Conservation (phyloP, 805 yeast genomes). For the Wickerhamomyces chaumierensis region DNA sequence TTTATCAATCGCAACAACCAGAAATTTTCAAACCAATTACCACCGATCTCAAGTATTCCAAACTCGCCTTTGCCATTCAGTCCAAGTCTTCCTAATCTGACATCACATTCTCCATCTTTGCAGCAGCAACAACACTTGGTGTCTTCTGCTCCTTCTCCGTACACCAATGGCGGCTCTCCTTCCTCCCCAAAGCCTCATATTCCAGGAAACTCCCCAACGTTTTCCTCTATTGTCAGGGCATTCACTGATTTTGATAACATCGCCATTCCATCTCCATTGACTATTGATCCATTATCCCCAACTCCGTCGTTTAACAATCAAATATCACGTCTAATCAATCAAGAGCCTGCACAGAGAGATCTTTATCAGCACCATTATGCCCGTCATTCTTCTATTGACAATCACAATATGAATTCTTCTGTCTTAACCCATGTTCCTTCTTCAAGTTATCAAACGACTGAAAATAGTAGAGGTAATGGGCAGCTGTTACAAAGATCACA, state of each 20-base stretch:
- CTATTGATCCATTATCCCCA: slow-evolving; percentile 8
- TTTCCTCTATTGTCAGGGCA: slow-evolving; percentile 13
- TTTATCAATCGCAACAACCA: no score
- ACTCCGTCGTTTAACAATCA: neutral
- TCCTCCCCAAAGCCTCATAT: neutral
- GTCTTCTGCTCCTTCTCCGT: neutral
- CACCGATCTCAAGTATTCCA: neutral
- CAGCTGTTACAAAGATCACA: slow-evolving; percentile 5
- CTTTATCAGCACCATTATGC: no score
- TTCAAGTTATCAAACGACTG: no score
- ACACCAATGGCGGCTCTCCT: no score
- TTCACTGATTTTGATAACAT: slow-evolving; percentile 16
- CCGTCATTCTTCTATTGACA: no score
- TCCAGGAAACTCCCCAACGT: slow-evolving; percentile 9
- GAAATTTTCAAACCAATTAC: neutral
- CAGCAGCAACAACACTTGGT: neutral
- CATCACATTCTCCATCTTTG: neutral
- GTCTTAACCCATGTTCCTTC: no score
- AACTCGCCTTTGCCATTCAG: neutral
- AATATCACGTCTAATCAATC: neutral
- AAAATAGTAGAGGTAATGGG: neutral
- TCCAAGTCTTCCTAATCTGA: neutral
- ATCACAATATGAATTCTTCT: no score
- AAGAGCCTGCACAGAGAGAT: neutral
- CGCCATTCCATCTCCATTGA: slow-evolving; percentile 11